Conservation (phyloP, 768 basidiomycete genomes). For the Hortiboletus flavorubellus region DNA sequence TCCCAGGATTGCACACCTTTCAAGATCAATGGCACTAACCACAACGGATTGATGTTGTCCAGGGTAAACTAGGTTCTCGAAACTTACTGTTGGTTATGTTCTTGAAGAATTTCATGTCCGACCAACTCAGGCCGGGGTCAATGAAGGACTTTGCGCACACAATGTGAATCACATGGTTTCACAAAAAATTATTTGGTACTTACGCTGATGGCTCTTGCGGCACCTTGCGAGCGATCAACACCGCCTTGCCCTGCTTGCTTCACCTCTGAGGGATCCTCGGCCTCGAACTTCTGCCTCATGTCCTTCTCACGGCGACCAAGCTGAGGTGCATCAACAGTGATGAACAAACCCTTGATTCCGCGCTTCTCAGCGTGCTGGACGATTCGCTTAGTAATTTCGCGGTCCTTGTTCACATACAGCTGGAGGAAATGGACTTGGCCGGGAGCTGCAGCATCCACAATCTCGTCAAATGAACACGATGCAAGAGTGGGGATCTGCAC, state of each 20-base stretch:
- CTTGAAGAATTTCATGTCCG: conserved; percentile 63
- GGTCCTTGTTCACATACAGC: conserved; percentile 88
- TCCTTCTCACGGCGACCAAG: conserved; percentile 94
- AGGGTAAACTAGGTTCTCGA: conserved; percentile 3
- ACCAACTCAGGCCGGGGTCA: conserved; percentile 86
- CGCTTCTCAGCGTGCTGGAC: conserved; percentile 88
- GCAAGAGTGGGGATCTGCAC: conserved; percentile 89
- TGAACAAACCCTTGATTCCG: conserved; percentile 91
- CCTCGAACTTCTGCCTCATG: conserved; percentile 96
- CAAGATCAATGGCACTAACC: conserved; percentile 79
- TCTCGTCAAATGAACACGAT: conserved; percentile 93
- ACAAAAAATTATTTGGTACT: conserved; percentile 17
- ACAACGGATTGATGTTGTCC: conserved; percentile 1
- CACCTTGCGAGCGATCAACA: conserved; percentile 85
- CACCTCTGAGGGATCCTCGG: conserved; percentile 46
- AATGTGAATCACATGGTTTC: not conserved
- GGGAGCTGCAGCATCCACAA: conserved; percentile 79
- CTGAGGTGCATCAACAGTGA: conserved; percentile 97
- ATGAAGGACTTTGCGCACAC: conserved; percentile 71
- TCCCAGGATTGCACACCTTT: conserved; percentile 92
- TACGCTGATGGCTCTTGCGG: conserved; percentile 90
- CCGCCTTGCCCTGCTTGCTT: conserved; percentile 45
- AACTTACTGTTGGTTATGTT: conserved; percentile 63
- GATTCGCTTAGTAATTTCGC: conserved; percentile 77
- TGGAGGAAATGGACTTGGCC: conserved; percentile 86